phyloP scores from a whole-genome alignment of 2,329 filamentous ascomycete species.

The Eutypella sp. region DNA sequence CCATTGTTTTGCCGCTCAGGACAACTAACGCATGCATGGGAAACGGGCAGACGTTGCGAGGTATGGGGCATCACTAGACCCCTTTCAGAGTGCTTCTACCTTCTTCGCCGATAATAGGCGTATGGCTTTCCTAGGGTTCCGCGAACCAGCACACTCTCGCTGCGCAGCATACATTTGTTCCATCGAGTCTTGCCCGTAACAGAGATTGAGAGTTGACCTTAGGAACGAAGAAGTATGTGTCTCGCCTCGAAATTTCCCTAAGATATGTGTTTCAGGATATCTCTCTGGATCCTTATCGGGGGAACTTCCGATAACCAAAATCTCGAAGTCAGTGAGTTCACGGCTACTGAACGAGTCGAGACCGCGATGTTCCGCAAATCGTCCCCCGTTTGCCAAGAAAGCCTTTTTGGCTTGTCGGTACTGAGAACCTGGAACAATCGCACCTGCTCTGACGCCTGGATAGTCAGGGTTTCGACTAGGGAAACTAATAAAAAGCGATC shows the following conservation, averaged over 20 bases:
- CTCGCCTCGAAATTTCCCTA: not conserved
- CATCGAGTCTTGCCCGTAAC: not conserved
- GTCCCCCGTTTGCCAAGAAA: not conserved
- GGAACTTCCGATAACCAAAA: not conserved
- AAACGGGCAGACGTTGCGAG: too few relatives aligned
- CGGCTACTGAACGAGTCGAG: not conserved
- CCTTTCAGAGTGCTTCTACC: too few relatives aligned
- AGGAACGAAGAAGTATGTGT: not conserved
- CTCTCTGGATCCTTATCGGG: not conserved
- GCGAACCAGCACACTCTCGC: not conserved
- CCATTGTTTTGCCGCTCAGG: too few relatives aligned
- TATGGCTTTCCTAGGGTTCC: not conserved
- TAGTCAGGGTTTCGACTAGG: not conserved
- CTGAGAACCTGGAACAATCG: not conserved
- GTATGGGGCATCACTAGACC: too few relatives aligned
- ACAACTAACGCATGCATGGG: too few relatives aligned
- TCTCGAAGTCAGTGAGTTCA: not conserved
- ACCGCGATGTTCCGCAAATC: not conserved
- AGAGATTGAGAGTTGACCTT: not conserved
- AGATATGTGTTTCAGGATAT: not conserved
- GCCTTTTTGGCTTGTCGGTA: not conserved
- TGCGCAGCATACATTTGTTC: not conserved
- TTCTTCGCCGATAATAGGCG: too few relatives aligned
- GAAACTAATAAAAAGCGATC: not conserved
- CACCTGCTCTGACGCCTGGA: not conserved